Base-by-base conservation (phyloP, 345 rosid species). In the Pseudoturritis turrita region DNA sequence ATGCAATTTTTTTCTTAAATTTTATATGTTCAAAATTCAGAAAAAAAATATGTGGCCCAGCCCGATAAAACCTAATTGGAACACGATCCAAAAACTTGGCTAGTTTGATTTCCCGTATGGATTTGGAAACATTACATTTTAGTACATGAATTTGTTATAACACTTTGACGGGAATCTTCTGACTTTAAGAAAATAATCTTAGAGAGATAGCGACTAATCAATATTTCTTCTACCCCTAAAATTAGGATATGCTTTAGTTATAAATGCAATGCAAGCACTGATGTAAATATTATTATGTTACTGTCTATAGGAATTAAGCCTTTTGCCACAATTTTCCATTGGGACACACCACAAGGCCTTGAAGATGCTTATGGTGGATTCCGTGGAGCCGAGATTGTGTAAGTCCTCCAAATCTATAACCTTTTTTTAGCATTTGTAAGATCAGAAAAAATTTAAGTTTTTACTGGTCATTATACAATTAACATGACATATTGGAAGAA, bases 341-440 rank as follows among this genome's bases (percentile, higher is more conserved):
- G 82, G 84, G 87, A 83, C 62, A 71, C 81, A 72, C 87, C 87
- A 6, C 87, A 79, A 68, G 72, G 47, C 5, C 79, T 83, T 31
- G 81, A 83, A 71, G 80, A 81, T 62, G 76, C 83, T 31, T 83
- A 83, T n/a, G 84, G 83, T 12, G 84, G 87, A 26, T 79, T 83
- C 45, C 76, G 77, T 37, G 80, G 78, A 10, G 57, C 70, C 2
- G 68, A 47, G 8, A 68, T 81, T 67, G 81, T 81, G 84, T 78
- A 78, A 81, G 78, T 62, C 15, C 55, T 47, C 70, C 13, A 43
- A 54, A 23, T 41, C 37, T 17, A 14, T 33, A 44, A 59, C 6
- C 2, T 25, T 47, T 11, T 5, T 21, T 12, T 29, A 31, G 23
- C 33, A 15, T 29, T 54, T 28, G n/a, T 55, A n/a, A 43, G 17